Evolutionary conservation across 1,284 basidiomycete genomes (phyloP), one percentile per base, ranked within the genome.

Genomic region (Schizophyllum amplum): DNA sequence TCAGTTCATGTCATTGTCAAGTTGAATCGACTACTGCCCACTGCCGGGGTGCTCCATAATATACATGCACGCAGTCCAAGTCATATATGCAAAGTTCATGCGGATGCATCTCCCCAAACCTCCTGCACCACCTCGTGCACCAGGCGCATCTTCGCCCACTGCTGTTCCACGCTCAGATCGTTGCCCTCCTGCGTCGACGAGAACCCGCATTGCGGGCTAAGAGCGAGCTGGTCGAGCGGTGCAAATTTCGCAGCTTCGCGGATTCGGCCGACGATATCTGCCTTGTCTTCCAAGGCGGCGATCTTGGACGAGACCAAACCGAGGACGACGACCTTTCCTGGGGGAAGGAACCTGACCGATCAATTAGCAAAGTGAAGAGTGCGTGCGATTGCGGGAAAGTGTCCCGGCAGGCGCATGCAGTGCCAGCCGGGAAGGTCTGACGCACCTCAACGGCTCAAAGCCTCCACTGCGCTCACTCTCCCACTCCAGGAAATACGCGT

Each of bases 61-160:
- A 52, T 24, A 26, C 23, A 24, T 23, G 5, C 21, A 52, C 21
- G n/a, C n/a, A n/a, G n/a, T n/a, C n/a, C n/a, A 23, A 52, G 25
- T 25, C 2, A 5, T n/a, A 24, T 20, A 20, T 25, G 3, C 7
- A 9, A 42, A 9, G 11, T 17, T 17, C 33, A 42, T 2, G 17
- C 33, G 3, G 7, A 9, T 13, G 13, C 33, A 15, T 23, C 23
- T 33, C 61, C 61, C 62, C 62, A 63, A n/a, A 63, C 60, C 20
- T 61, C 60, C 46, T 54, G 15, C 9, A 58, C 60, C n/a, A 63
- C 60, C 54, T 63, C 62, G 17, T 27, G 11, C 9, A 63, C 62
- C 1, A 63, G 54, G 55, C 55, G 55, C 62, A 63, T 63, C 59
- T 63, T 63, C 25, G 56, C 62, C 62, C 62, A 63, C 42, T 63